Conservation (phyloP, 2,329 filamentous ascomycete species). For the Aureobasidium namibiae region DNA sequence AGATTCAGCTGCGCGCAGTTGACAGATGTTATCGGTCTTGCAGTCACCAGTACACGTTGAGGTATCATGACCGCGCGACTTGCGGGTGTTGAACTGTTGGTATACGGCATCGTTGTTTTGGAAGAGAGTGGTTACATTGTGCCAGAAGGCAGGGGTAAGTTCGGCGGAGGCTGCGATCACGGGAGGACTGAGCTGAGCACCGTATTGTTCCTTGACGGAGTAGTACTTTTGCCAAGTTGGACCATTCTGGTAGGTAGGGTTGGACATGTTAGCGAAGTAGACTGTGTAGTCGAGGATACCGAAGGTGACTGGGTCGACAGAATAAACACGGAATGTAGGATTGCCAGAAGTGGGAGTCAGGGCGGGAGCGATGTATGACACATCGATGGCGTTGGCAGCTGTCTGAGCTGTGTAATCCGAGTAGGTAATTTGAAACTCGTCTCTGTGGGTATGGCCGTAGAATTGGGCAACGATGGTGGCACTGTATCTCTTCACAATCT, state of each 20-base stretch:
- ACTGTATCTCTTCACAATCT: slow-evolving; percentile 46
- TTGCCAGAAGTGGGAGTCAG: slow-evolving; percentile 49
- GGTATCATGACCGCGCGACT: slow-evolving; percentile 39
- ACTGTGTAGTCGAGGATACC: slow-evolving; percentile 46
- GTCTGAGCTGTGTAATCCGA: slow-evolving; percentile 36
- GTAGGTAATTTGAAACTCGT: slow-evolving; percentile 51
- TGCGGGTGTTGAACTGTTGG: slow-evolving; percentile 39
- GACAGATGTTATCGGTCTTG: slow-evolving; percentile 41
- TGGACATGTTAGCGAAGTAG: slow-evolving; percentile 47
- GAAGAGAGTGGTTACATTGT: slow-evolving; percentile 45
- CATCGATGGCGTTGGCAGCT: slow-evolving; percentile 37
- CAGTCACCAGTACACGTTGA: slow-evolving; percentile 37
- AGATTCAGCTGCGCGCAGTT: slow-evolving; percentile 43
- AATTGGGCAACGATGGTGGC: slow-evolving; percentile 49
- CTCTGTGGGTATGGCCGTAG: slow-evolving; percentile 50
- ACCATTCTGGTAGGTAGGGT: slow-evolving; percentile 36
- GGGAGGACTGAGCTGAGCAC: slow-evolving; percentile 36
- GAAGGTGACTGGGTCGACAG: slow-evolving; percentile 50
- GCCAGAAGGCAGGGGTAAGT: slow-evolving; percentile 52
- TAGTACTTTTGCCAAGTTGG: slow-evolving; percentile 51
- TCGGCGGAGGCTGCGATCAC: slow-evolving; percentile 32
- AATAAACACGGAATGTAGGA: slow-evolving; percentile 51
- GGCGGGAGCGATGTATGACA: slow-evolving; percentile 48
- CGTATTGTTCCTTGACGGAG: slow-evolving; percentile 48
- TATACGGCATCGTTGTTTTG: slow-evolving; percentile 38